Base-by-base conservation (phyloP, 768 basidiomycete species). In the Thelephora ganbajun region DNA sequence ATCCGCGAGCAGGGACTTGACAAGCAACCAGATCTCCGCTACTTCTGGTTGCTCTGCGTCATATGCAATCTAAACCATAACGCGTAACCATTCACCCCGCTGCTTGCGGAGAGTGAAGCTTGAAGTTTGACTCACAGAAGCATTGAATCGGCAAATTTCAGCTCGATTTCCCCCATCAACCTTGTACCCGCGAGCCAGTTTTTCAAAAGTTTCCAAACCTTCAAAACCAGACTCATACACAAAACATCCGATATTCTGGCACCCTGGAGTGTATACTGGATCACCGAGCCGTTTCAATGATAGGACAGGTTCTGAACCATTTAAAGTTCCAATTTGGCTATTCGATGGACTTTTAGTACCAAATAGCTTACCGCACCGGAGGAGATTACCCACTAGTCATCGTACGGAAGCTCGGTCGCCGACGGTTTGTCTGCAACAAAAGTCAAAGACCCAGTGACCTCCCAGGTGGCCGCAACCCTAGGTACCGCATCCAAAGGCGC, bases 331-430 rank as follows among this genome's bases (percentile, higher is more conserved):
- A 30, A 30, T 9, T 30, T 30, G 26, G 26, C 26, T 30, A 30
- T 13, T 14, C 3, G 35, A 12, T 1, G 48, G n/a, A 1, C 35
- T 7, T 9, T 13, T 46, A n/a, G 16, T 12, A 37, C 16, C 7
- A 36, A 5, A 16, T 14, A n/a, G n/a, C 6, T 30, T 11, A 19
- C 23, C 22, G 11, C 33, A 12, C 7, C 23, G 49, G 37, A 6
- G 16, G 26, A 11, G 13, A n/a, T 11, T 13, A 63, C 79, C 46
- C 56, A 87, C 87, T 80, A 55, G 55, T 91, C 88, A 52, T 91
- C 88, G 50, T 83, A 90, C 2, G 88, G 88, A 2, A 80, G 59
- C 54, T 88, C 83, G 70, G 74, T 79, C 35, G 58, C 59, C 5
- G 56, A 51, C 36, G 63, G 66, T n/a, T 61, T 64, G 46, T 83